These are phyloP conservation scores for Zea luxurians DNA, from an alignment of 176 grass and related monocot genomes.

Conservation along the genomic window DNA sequence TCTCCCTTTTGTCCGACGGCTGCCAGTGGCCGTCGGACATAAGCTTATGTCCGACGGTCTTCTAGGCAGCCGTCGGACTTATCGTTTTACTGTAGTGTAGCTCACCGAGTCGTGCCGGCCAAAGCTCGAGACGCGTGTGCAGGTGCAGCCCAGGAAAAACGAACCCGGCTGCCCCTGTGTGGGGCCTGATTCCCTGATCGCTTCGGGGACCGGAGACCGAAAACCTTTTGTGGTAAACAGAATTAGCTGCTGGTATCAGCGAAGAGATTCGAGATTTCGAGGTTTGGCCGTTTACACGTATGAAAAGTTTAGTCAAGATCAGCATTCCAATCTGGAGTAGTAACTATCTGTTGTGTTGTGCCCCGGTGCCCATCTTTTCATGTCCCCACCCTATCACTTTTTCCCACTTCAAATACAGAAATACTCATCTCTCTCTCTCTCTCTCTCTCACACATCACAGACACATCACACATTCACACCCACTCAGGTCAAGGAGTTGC, in stretches of 20 bases:
- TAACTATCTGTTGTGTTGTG: conserved; percentile 36
- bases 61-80: no score
- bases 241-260: conserved; percentile 29
- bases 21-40: no score
- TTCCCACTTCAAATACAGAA: conserved; percentile 59
- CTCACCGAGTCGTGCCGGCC: background rate
- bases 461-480: conserved; percentile 21
- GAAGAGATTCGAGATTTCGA: conserved; percentile 10
- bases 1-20: no score
- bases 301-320: conserved; percentile 48
- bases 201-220: conserved; percentile 29
- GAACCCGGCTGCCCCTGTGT: background rate
- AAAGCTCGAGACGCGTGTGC: conserved; percentile 42
- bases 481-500: conserved; percentile 43
- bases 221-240: background rate
- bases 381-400: conserved; percentile 47
- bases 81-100: no score
- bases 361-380: conserved; percentile 40
- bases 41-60: no score
- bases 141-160: background rate
- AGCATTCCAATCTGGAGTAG: conserved; percentile 50
- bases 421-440: conserved; percentile 17
- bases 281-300: conserved; percentile 40
- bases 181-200: conserved; percentile 35
- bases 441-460: background rate